These are phyloP conservation scores for Panus rudis DNA, from an alignment of 768 basidiomycete species.

Conservation along the genomic window DNA sequence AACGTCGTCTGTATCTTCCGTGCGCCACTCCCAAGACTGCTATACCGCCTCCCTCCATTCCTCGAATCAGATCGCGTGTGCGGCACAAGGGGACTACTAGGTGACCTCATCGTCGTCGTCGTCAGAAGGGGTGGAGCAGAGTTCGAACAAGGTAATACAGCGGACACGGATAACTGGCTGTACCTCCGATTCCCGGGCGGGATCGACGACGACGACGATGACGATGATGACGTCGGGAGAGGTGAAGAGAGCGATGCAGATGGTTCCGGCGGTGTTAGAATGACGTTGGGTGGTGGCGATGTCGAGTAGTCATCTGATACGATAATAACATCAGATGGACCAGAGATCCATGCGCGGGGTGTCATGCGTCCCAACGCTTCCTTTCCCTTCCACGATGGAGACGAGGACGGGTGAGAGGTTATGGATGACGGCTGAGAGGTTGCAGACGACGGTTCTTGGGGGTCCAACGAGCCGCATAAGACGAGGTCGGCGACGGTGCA, in stretches of 20 bases:
- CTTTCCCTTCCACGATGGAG: too few relatives aligned
- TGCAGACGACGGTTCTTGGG: constrained; percentile 5
- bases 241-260: background rate
- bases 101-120: background rate
- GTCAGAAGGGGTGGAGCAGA: background rate
- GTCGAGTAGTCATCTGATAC: constrained; percentile 12
- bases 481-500: constrained; percentile 30
- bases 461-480: constrained; percentile 29
- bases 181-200: too few relatives aligned
- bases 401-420: background rate
- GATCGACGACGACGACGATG: background rate
- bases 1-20: constrained; percentile 4
- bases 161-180: too few relatives aligned
- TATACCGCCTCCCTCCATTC: background rate
- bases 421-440: too few relatives aligned
- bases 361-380: constrained; percentile 3
- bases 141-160: too few relatives aligned
- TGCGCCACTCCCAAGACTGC: too few relatives aligned
- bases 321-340: constrained; percentile 27
- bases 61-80: background rate
- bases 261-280: constrained; percentile 8
- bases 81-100: constrained; percentile 7
- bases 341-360: constrained; percentile 26
- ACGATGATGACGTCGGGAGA: background rate
- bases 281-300: constrained; percentile 2